These are phyloP conservation scores for Exophiala aquamarina DNA, from an alignment of 2,329 filamentous ascomycete genomes.

Conservation along the genomic window DNA sequence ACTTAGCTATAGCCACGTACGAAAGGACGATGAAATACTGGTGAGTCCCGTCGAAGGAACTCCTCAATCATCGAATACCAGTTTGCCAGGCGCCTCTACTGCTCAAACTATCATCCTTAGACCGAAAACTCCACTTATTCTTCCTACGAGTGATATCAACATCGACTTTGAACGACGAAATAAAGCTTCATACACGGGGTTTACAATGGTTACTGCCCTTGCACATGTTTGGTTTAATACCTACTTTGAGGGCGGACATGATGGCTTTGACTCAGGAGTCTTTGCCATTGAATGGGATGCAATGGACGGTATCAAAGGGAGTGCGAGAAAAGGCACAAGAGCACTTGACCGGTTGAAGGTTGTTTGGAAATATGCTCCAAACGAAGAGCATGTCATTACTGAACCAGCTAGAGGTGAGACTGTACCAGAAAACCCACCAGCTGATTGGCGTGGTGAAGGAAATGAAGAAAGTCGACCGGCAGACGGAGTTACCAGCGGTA, in stretches of 20 bases:
- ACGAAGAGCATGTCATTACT: conserved; percentile 20
- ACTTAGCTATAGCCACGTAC: conserved; percentile 1
- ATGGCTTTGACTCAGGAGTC: conserved; percentile 66
- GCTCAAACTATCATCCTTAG: conserved; percentile 77
- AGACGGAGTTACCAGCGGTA: conserved; percentile 23
- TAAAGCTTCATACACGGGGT: conserved; percentile 69
- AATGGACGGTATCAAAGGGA: conserved; percentile 95
- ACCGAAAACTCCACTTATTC: conserved; percentile 64
- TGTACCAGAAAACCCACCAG: conserved; percentile 67
- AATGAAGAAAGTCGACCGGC: conserved; percentile 29
- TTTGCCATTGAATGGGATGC: conserved; percentile 72
- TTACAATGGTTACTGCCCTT: conserved; percentile 88
- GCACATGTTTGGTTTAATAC: conserved; percentile 97
- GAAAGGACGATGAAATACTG: conserved; percentile 20
- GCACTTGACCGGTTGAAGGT: conserved; percentile 81
- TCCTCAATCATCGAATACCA: conserved; percentile 29
- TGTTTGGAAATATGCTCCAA: conserved; percentile 66
- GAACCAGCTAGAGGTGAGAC: conserved; percentile 67
- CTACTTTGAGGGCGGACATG: conserved; percentile 79
- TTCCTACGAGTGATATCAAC: conserved; percentile 84
- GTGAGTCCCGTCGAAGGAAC: conserved; percentile 21
- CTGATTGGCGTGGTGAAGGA: conserved; percentile 71
- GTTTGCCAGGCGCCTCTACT: conserved; percentile 58
- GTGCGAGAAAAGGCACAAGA: conserved; percentile 73
- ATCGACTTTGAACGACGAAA: conserved; percentile 86